These are phyloP conservation scores for Craterostigma plantagineum DNA, from an alignment of 257 asterid genomes.

Conservation along the genomic window DNA sequence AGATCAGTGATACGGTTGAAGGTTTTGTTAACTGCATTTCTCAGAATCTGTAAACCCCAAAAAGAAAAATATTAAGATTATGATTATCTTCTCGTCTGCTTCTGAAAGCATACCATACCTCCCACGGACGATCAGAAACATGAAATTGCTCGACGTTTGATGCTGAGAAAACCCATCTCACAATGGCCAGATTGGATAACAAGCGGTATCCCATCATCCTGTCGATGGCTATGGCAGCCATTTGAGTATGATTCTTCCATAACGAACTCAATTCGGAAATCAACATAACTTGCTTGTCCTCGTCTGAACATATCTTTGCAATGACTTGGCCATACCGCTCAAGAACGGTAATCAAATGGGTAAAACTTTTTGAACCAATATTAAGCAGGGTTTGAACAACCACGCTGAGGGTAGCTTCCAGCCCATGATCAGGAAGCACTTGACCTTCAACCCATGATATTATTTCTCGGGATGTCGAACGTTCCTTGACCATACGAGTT, in stretches of 20 bases:
- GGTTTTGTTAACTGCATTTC: slow-evolving; percentile 78
- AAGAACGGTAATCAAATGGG: slow-evolving; percentile 88
- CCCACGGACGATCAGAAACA: slow-evolving; percentile 87
- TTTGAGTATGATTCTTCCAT: slow-evolving; percentile 82
- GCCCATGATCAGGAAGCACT: slow-evolving; percentile 61
- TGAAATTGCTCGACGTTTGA: slow-evolving; percentile 60
- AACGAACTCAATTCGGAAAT: slow-evolving; percentile 72
- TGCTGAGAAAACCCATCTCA: slow-evolving; percentile 85
- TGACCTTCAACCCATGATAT: slow-evolving; percentile 72
- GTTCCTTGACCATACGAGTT: slow-evolving; percentile 70
- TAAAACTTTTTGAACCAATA: slow-evolving; percentile 91
- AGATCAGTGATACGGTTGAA: slow-evolving; percentile 83
- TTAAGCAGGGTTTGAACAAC: slow-evolving; percentile 81
- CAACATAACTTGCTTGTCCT: slow-evolving; percentile 76
- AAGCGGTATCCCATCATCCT: slow-evolving; percentile 99
- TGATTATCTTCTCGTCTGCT: no score
- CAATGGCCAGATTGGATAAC: slow-evolving; percentile 78
- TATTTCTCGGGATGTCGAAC: slow-evolving; percentile 40
- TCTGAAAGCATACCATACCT: slow-evolving; percentile 39
- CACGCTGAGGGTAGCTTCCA: slow-evolving; percentile 57
- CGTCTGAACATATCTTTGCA: slow-evolving; percentile 62
- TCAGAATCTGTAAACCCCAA: slow-evolving; percentile 56
- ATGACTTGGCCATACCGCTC: slow-evolving; percentile 93
- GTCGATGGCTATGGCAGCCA: slow-evolving; percentile 86
- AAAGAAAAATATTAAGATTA: not conserved